These are phyloP conservation scores for Lantana camara DNA, from an alignment of 257 asterid genomes.

Conservation along the genomic window DNA sequence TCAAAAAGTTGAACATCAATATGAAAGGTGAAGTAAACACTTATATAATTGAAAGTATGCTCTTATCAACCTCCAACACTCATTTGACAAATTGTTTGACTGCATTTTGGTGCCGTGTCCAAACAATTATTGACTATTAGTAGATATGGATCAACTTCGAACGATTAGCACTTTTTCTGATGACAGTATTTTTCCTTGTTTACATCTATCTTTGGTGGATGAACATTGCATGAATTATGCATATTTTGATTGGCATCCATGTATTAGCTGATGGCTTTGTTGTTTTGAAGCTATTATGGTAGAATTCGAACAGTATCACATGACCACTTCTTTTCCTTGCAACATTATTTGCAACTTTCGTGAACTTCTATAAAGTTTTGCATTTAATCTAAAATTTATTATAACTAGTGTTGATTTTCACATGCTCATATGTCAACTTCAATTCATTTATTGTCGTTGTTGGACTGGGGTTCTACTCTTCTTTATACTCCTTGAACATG, in stretches of 20 bases:
- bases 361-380: neutral
- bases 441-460: constrained; percentile 2
- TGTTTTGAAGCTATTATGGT: neutral
- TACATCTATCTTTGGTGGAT: neutral
- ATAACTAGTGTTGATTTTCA: neutral
- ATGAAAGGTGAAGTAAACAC: neutral
- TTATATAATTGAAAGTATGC: neutral
- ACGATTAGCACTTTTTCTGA: neutral
- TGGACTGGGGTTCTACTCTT: neutral
- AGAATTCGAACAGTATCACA: neutral
- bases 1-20: neutral
- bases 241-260: neutral
- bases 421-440: neutral
- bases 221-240: neutral
- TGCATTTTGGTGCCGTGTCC: constrained; percentile 5
- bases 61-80: constrained; percentile 15
- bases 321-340: neutral
- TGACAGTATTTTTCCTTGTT: neutral
- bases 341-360: neutral
- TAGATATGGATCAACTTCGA: neutral
- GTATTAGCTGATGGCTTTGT: no score
- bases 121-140: neutral
- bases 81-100: neutral
- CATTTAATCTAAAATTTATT: neutral
- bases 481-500: constrained; percentile 1